Evolutionary conservation across 768 basidiomycete species (phyloP).

Genomic region (Hericium coralloides): DNA sequence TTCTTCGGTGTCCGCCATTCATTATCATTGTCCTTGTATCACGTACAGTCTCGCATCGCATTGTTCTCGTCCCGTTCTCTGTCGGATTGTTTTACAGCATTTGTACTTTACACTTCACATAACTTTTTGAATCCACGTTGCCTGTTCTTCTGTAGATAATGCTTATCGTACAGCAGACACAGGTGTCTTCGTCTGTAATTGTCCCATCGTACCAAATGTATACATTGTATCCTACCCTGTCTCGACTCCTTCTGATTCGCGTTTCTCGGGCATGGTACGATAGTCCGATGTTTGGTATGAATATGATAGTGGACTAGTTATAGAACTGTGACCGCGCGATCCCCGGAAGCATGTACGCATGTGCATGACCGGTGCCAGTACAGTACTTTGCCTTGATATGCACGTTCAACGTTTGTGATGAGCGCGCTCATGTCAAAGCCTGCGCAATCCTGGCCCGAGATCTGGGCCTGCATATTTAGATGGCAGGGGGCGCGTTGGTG

Average conservation of each 20-base stretch:
- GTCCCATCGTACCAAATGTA: background rate
- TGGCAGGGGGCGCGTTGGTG: no score
- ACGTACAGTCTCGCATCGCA: constrained; percentile 2
- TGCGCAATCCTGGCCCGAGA: no score
- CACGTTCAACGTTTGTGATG: background rate
- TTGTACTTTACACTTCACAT: constrained; percentile 3
- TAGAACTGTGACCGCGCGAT: no score
- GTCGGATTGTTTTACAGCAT: constrained; percentile 5
- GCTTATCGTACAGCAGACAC: background rate
- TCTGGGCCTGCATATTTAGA: no score
- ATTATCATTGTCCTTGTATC: constrained; percentile 5
- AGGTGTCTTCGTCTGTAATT: background rate
- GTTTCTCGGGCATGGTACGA: no score
- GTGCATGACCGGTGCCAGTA: no score
- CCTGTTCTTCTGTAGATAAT: background rate
- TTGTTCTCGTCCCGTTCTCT: constrained; percentile 5
- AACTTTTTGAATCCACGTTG: background rate
- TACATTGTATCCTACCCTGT: background rate
- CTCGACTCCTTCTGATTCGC: no score
- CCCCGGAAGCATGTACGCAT: no score
- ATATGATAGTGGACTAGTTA: no score
- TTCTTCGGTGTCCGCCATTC: background rate
- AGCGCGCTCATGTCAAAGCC: no score
- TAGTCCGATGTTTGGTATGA: no score
- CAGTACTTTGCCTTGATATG: background rate